phyloP scores from a whole-genome alignment of 192 early-diverging fungal genomes.

The Coemansia sp. region DNA sequence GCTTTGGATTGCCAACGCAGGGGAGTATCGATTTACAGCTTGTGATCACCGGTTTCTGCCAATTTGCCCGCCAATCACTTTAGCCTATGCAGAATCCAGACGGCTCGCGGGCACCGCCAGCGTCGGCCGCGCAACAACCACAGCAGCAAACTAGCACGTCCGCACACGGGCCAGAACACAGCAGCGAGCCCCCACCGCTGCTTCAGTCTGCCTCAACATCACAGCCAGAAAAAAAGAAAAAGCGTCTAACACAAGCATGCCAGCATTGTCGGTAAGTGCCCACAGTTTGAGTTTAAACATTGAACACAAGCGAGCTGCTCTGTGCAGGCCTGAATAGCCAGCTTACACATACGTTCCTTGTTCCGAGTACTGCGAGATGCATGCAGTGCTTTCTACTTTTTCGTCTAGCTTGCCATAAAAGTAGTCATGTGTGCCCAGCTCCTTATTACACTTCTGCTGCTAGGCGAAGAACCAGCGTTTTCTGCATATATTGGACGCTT shows the following conservation, averaged over 20 bases:
- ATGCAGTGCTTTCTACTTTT: too few relatives aligned
- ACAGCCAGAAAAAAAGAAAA: conserved; percentile 43
- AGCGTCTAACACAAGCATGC: conserved; percentile 53
- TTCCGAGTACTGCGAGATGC: too few relatives aligned
- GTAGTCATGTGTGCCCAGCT: too few relatives aligned
- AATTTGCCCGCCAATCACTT: background rate
- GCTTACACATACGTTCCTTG: too few relatives aligned
- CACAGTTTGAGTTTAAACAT: background rate
- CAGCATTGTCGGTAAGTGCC: conserved; percentile 50
- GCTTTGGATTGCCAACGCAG: conserved; percentile 5
- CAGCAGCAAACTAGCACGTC: conserved; percentile 3
- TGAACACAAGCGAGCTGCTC: too few relatives aligned
- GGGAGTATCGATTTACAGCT: conserved; percentile 1
- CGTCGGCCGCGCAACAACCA: conserved; percentile 9
- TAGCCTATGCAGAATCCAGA: conserved; percentile 5
- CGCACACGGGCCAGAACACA: background rate
- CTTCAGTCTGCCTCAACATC: conserved; percentile 1
- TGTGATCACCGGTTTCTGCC: background rate
- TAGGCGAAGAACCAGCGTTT: too few relatives aligned
- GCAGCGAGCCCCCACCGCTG: conserved; percentile 10
- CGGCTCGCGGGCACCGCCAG: conserved; percentile 1
- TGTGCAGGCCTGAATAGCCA: too few relatives aligned
- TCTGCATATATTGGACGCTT: conserved; percentile 6
- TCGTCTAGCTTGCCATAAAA: too few relatives aligned
- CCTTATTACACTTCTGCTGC: too few relatives aligned